Percentiles rank a stretch among this genome's conserved stretches.
Conservation (phyloP, 1,139 yeast species). For the Taphrina flavorubra region DNA sequence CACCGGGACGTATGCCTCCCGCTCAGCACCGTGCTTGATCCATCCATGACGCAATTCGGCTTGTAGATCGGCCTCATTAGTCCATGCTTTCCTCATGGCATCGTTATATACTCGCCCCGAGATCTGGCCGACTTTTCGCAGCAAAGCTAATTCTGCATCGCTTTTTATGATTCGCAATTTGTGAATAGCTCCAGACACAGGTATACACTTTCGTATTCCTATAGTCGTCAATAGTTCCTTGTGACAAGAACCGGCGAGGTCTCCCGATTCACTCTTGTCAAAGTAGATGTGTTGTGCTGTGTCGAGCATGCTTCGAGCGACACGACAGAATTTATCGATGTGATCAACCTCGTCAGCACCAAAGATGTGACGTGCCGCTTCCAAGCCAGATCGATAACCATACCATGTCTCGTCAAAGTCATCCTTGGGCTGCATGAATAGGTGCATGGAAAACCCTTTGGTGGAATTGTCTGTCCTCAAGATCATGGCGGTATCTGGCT, state of each 20-base stretch:
- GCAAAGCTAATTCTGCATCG: slow-evolving; percentile 70
- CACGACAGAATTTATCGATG: slow-evolving; percentile 6
- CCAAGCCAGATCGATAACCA: slow-evolving; percentile 85
- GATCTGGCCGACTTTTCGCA: slow-evolving; percentile 81
- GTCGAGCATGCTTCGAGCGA: slow-evolving; percentile 57
- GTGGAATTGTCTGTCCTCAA: slow-evolving; percentile 60
- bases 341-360: slow-evolving; percentile 73
- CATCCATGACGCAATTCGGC: slow-evolving; percentile 74
- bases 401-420: slow-evolving; percentile 87
- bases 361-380: slow-evolving; percentile 79
- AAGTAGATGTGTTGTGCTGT: slow-evolving; percentile 61
- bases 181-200: slow-evolving; percentile 61
- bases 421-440: slow-evolving; percentile 88
- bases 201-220: slow-evolving; percentile 50
- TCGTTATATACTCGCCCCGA: slow-evolving; percentile 82
- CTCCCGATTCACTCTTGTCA: slow-evolving; percentile 51
- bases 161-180: slow-evolving; percentile 73
- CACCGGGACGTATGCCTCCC: slow-evolving; percentile 90
- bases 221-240: slow-evolving; percentile 47
- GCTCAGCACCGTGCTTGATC: slow-evolving; percentile 69
- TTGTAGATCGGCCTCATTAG: slow-evolving; percentile 81
- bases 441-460: slow-evolving; percentile 57
- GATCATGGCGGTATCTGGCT: slow-evolving; percentile 80
- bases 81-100: slow-evolving; percentile 68
- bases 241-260: slow-evolving; percentile 36